These are phyloP conservation scores for Ophiorrhiza pumila DNA, from an alignment of 257 asterid species.

Conservation along the genomic window DNA sequence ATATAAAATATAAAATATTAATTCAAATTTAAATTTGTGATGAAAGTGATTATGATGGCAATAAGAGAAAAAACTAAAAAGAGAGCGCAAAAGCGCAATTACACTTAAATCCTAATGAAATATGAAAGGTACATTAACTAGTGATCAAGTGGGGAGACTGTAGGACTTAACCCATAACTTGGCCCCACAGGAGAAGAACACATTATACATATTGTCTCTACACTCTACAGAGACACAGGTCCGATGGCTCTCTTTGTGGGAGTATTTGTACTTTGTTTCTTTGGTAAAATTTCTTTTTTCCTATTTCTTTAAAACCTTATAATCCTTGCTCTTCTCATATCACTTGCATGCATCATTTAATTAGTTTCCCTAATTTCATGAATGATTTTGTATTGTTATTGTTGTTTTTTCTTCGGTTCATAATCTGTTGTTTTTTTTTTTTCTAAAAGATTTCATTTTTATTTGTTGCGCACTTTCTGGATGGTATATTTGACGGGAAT, in stretches of 20 bases:
- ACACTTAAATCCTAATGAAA: not conserved
- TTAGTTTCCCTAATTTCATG: not conserved
- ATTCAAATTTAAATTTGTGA: no score
- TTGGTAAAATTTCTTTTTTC: conserved; percentile 33
- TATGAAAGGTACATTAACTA: not conserved
- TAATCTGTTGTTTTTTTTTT: not conserved
- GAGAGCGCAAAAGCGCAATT: no score
- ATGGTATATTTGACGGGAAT: conserved; percentile 11
- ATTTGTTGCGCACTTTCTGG: not conserved
- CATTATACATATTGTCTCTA: no score
- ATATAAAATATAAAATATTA: no score
- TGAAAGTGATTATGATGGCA: no score
- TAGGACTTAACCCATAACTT: no score
- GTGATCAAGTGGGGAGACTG: no score
- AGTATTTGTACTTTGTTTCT: conserved; percentile 19
- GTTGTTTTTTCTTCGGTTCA: conserved; percentile 13
- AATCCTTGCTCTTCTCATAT: not conserved
- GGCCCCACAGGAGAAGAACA: not conserved
- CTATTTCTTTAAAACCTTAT: not conserved
- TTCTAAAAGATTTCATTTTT: not conserved
- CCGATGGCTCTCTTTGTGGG: conserved; percentile 2
- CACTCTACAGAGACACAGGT: not conserved
- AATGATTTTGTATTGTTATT: not conserved
- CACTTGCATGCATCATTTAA: conserved; percentile 5
- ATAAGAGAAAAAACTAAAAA: no score